Percentiles rank a stretch among this genome's conserved stretches.
These are phyloP conservation scores for Calonectria pseudoreteaudii DNA, from an alignment of 2,329 filamentous ascomycete genomes.

Conservation along the genomic window DNA sequence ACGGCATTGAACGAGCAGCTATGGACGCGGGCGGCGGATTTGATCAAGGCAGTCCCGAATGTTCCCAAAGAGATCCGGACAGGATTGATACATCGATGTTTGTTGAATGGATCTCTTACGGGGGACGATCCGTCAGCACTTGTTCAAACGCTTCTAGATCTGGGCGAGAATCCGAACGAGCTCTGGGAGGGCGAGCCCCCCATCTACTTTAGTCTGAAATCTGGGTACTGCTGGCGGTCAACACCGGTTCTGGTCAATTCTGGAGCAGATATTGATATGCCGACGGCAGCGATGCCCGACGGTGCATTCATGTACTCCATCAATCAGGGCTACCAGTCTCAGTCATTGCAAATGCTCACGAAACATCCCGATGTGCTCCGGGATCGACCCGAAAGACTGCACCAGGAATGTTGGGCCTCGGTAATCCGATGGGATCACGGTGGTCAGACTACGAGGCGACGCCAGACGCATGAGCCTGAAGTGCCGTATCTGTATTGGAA, in stretches of 20 bases:
- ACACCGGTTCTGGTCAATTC: constrained; percentile 42
- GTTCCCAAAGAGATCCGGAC: constrained; percentile 34
- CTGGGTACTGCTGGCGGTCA: constrained; percentile 43
- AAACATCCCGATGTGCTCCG: constrained; percentile 38
- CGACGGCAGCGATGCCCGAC: constrained; percentile 40
- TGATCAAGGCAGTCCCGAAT: constrained; percentile 38
- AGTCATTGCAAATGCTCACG: constrained; percentile 40
- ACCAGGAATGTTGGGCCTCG: constrained; percentile 39
- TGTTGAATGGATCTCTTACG: constrained; percentile 34
- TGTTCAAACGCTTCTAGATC: constrained; percentile 40
- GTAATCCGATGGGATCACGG: constrained; percentile 32
- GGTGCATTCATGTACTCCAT: constrained; percentile 44
- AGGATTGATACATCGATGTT: constrained; percentile 38
- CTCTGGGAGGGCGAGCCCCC: constrained; percentile 41
- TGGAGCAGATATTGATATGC: constrained; percentile 40
- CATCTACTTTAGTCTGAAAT: constrained; percentile 43
- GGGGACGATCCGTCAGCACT: constrained; percentile 41
- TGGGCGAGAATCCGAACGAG: constrained; percentile 41
- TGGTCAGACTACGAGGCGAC: constrained; percentile 8
- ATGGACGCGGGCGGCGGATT: constrained; percentile 42
- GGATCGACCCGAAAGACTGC: constrained; percentile 34
- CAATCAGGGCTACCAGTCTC: constrained; percentile 41
- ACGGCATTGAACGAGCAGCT: constrained; percentile 36
- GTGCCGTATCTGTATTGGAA: constrained; percentile 41
- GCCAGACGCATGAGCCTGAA: constrained; percentile 9